phyloP scores from a whole-genome alignment of 306 rosid species.

The Inga leiocalycina region DNA sequence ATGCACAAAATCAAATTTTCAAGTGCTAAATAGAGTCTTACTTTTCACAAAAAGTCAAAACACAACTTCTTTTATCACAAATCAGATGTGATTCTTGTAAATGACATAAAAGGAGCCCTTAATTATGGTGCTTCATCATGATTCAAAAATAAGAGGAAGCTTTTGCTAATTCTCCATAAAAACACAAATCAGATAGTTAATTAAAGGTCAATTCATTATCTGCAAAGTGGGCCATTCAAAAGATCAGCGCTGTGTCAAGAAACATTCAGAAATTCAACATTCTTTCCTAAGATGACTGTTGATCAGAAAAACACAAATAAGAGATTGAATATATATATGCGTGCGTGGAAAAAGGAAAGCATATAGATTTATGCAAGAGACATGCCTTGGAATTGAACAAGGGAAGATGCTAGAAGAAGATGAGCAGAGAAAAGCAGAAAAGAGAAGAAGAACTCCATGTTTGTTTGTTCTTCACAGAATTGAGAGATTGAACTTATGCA shows the following conservation, averaged over 20 bases:
- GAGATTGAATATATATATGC: background rate
- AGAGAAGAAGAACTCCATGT: slow-evolving; percentile 49
- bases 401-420: slow-evolving; percentile 45
- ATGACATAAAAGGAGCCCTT: background rate
- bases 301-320: background rate
- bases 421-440: slow-evolving; percentile 46
- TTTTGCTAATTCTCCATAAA: slow-evolving; percentile 4
- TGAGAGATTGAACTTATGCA: slow-evolving; percentile 1
- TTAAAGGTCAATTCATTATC: background rate
- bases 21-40: background rate
- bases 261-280: background rate
- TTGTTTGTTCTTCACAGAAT: slow-evolving; percentile 13
- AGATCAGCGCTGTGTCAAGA: background rate
- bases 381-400: slow-evolving; percentile 51
- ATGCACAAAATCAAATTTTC: background rate
- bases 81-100: background rate
- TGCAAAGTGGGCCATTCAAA: background rate
- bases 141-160: slow-evolving; percentile 1
- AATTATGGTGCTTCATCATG: background rate
- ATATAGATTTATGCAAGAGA: background rate
- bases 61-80: background rate
- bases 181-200: background rate
- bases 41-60: background rate
- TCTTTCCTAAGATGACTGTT: background rate
- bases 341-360: background rate